phyloP scores from a whole-genome alignment of 176 grass and related monocot genomes.

The Cenchrus purpureus region DNA sequence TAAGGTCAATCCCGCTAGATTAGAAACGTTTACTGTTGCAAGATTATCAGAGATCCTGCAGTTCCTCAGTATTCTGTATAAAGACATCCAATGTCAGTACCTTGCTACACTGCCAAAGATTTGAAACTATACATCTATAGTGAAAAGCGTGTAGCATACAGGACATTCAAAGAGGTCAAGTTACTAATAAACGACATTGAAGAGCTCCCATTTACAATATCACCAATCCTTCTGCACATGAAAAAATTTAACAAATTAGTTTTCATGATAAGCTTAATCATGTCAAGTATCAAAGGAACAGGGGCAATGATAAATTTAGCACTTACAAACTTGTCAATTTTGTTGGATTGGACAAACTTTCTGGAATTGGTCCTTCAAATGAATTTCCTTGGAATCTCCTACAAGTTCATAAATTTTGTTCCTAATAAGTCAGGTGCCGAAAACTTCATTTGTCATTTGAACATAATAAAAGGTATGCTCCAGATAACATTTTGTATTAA shows the following conservation, averaged over 20 bases:
- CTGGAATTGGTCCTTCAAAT: conserved; percentile 50
- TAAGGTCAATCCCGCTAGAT: conserved; percentile 44
- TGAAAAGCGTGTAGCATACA: background rate
- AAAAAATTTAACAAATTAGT: background rate
- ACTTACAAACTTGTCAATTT: conserved; percentile 43
- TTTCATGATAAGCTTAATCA: background rate
- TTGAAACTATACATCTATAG: background rate
- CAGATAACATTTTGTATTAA: background rate
- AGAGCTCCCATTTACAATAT: conserved; percentile 25
- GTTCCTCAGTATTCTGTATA: conserved; percentile 17
- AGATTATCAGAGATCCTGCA: conserved; percentile 27
- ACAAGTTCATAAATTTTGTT: background rate
- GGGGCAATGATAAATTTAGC: background rate
- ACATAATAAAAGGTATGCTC: background rate
- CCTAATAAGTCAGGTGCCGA: background rate
- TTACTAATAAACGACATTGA: conserved; percentile 31
- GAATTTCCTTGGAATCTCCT: conserved; percentile 51
- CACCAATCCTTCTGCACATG: conserved; percentile 27
- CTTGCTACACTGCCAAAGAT: background rate
- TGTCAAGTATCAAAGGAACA: background rate
- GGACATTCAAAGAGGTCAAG: conserved; percentile 31
- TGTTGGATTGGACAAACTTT: conserved; percentile 33
- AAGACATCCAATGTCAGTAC: conserved; percentile 12
- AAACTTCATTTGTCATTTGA: background rate
- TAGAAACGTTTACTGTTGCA: conserved; percentile 52